Base-by-base conservation (phyloP, 2,329 filamentous ascomycete species). In the Plectosphaerella sp. region DNA sequence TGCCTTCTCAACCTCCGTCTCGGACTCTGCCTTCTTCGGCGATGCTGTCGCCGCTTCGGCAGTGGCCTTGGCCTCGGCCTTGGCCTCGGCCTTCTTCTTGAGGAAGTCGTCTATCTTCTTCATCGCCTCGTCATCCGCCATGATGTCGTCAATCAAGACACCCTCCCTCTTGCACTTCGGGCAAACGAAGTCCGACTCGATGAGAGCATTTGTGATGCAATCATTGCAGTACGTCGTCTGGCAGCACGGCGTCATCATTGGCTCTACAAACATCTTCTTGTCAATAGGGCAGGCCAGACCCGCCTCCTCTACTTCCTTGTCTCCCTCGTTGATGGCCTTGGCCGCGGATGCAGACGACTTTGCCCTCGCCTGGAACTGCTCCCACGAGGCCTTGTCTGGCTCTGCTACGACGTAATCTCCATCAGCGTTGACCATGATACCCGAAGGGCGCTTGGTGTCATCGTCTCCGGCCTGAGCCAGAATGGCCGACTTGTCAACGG, bases 221-320 rank as follows among this genome's bases (percentile, higher is more conserved):
- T 97, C 91, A 83, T 94, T 94, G 82, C 94, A 99, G 80, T 96
- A 99, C 68, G 92, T 97, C 82, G 89, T 95, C 76, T 89, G 84
- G 80, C 94, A 99, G 83, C 94, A 99, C 61, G 94, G 93, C 67
- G 94, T 97, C 83, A 96, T 96, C 81, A 95, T 94, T 82, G 94
- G 93, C 71, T 97, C 91, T 85, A 95, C 87, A 76, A 97, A 97
- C 82, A 96, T 87, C 73, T 90, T 92, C 75, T 95, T 95, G 84
- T 97, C 94, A 79, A 97, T 88, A 59, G 91, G 82, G 78, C 94
- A 99, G 72, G 94, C 88, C 67, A 99, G 78, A 60, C 93, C 93
- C 64, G 83, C 87, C 70, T 94, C 89, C 73, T 91, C 87, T 62
- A 96, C 76, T 68, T 93, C 91, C 76, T 94, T 92, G 75, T 89